A percentile compares a stretch with the other conserved stretches of the same genome.
Conservation (phyloP, 2,329 filamentous ascomycete genomes). For the Aspergillus sp. region DNA sequence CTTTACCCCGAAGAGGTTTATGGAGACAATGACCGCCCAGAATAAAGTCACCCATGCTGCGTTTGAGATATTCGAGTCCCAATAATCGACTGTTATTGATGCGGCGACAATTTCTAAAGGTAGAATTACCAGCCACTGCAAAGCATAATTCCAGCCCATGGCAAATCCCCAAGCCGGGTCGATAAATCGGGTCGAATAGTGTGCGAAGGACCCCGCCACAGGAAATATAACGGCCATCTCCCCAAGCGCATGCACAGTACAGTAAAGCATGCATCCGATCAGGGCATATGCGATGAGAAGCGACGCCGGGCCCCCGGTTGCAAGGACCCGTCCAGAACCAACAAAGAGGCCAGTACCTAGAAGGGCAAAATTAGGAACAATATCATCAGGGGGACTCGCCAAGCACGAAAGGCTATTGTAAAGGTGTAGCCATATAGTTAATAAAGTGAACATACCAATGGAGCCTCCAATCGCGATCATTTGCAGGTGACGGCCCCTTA, state of each 20-base stretch:
- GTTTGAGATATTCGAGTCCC: conserved; percentile 68
- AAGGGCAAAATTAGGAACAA: neutral
- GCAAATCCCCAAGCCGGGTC: conserved; percentile 95
- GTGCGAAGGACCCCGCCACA: conserved; percentile 87
- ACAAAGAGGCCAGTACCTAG: conserved; percentile 83
- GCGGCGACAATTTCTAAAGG: conserved; percentile 88
- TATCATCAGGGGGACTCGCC: neutral
- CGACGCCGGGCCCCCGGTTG: conserved; percentile 75
- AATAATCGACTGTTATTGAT: conserved; percentile 81
- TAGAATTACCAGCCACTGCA: conserved; percentile 84
- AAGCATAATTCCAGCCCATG: conserved; percentile 92
- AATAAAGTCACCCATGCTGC: conserved; percentile 85
- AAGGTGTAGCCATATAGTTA: neutral
- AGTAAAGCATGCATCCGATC: conserved; percentile 86
- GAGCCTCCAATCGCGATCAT: conserved; percentile 98
- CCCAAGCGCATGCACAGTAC: conserved; percentile 87
- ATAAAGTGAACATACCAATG: conserved; percentile 63
- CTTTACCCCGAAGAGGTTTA: conserved; percentile 87
- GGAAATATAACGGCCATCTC: conserved; percentile 91
- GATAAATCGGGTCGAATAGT: conserved; percentile 88
- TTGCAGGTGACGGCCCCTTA: conserved; percentile 86
- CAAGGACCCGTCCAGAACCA: conserved; percentile 73
- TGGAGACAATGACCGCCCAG: conserved; percentile 72
- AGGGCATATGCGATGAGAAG: conserved; percentile 77
- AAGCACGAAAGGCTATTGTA: neutral